Evolutionary conservation across 805 yeast species (phyloP), one percentile per base, ranked within the genome.

Genomic region (Limtongozyma cylindracea): DNA sequence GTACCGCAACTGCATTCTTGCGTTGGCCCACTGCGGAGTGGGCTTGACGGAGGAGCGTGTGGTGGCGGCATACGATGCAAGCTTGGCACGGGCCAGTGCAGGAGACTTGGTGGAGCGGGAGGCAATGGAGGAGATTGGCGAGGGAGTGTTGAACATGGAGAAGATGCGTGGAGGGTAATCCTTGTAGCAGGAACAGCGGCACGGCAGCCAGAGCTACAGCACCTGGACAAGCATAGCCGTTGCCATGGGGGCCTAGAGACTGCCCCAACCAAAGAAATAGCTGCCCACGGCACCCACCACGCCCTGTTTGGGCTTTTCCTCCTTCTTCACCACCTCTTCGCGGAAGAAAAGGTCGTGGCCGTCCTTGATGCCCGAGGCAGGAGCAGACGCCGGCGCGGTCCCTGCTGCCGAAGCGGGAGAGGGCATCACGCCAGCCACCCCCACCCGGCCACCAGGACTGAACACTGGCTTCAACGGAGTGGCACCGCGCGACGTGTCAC

Each of bases 41-140:
- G 92, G 92, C 9, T 70, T 88, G 24, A 74, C 76, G 18, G 93
- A 78, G 31, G 61, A 64, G 26, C 53, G 96, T 34, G 56, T 88
- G 10, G 57, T 65, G 6, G 56, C 65, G 35, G 88, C 84, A 0
- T 88, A 84, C 44, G 96, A 88, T 35, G 78, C 91, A 10, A 74
- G 92, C 47, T 53, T 77, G 55, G n/a, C n/a, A n/a, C n/a, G n/a
- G n/a, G n/a, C n/a, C n/a, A n/a, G n/a, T n/a, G n/a, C n/a, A n/a
- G n/a, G n/a, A n/a, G n/a, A n/a, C n/a, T 72, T 69, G 8, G 76
- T 13, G 5, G 15, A 6, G 6, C 5, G 6, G 6, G 15, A 13
- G 6, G 15, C 15, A 13, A 13, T 13, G 15, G 6, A 5, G 15
- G 6, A 13, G 15, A 84, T 71, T 13, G 61, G 55, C 5, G 56